Base-by-base conservation (phyloP, 192 early-diverging fungal species). In the Dimargaris verticillata region DNA sequence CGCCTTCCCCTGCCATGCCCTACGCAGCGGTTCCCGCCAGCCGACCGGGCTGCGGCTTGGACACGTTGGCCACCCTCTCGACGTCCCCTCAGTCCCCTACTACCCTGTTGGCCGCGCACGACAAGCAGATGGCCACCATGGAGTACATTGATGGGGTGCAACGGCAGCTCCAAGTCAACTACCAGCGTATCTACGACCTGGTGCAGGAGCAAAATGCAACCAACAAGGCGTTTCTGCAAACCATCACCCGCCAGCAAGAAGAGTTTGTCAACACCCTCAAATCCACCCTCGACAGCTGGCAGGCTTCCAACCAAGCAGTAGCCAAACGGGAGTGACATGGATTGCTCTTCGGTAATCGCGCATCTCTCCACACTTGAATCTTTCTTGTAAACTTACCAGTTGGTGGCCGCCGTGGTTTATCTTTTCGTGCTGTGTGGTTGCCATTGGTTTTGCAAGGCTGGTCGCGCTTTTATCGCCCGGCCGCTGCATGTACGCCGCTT, bases 191-290 rank as follows among this genome's bases (percentile, higher is more conserved):
- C 15, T 38, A 14, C 55, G 55, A 58, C 15, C 41, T 58, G 15
- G 28, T 58, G 6, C 55, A 58, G 22, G 55, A 58, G 41, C 55
- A 58, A 22, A 25, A 58, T 15, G 55, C 55, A 10, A 58, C 13
- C 3, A 58, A 58, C 55, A 18, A 41, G 13, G 55, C 55, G 15
- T 58, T 58, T 28, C 29, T 41, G 55, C 15, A 58, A 58, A 15
- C 12, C 55, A 25, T 58, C 29, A 41, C 17, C 18, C 26, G 38
- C 10, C 55, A 42, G 4, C 55, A 58, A 33, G 38, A 58, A 1
- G 28, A 58, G 15, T 58, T 58, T 33, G 9, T 58, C 2, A 22
- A 15, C 28, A 18, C 28, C 28, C 13, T 58, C 5, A 17, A 14
- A 10, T 3, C 18, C 3, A 53, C 28, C 24, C 20, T 53, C 24